Percentiles rank a stretch among this genome's conserved stretches.
phyloP scores from a whole-genome alignment of 495 filamentous ascomycete species.

The Parathielavia hyrcaniae region DNA sequence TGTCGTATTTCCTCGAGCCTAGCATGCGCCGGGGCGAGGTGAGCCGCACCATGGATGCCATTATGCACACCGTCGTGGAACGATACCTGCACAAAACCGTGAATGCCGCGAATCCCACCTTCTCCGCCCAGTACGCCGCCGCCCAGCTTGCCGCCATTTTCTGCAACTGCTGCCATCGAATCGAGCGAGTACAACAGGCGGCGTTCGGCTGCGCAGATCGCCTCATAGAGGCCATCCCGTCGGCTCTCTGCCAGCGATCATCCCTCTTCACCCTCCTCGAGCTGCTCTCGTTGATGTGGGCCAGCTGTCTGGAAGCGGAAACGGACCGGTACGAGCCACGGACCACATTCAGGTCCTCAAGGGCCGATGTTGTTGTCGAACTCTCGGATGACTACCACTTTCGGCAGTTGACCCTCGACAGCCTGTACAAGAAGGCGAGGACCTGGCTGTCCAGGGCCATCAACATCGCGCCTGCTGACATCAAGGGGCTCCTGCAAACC shows the following conservation, averaged over 20 bases:
- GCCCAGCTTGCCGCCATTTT: constrained; percentile 80
- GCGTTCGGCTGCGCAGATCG: constrained; percentile 75
- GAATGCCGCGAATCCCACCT: constrained; percentile 60
- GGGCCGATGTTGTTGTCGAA: constrained; percentile 72
- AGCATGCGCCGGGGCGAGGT: constrained; percentile 72
- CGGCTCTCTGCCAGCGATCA: constrained; percentile 78
- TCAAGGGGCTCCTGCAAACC: constrained; percentile 89
- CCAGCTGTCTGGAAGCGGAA: constrained; percentile 85
- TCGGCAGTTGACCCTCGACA: constrained; percentile 67
- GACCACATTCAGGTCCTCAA: constrained; percentile 65
- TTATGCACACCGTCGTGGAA: constrained; percentile 65
- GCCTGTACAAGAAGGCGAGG: constrained; percentile 70
- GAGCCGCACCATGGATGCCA: constrained; percentile 77
- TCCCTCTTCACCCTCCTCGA: constrained; percentile 90
- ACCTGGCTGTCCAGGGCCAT: constrained; percentile 73
- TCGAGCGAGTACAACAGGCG: constrained; percentile 78
- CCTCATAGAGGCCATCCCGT: constrained; percentile 77
- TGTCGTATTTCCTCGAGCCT: constrained; percentile 88
- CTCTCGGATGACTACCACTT: constrained; percentile 83
- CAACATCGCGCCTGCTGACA: constrained; percentile 82
- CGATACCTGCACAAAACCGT: constrained; percentile 68
- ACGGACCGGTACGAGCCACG: constrained; percentile 88
- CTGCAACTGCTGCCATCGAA: constrained; percentile 82
- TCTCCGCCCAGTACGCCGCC: constrained; percentile 79
- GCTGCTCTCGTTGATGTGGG: constrained; percentile 88